Evolutionary conservation across 495 filamentous ascomycete species (phyloP).

Genomic region (Aspergillus leporis): DNA sequence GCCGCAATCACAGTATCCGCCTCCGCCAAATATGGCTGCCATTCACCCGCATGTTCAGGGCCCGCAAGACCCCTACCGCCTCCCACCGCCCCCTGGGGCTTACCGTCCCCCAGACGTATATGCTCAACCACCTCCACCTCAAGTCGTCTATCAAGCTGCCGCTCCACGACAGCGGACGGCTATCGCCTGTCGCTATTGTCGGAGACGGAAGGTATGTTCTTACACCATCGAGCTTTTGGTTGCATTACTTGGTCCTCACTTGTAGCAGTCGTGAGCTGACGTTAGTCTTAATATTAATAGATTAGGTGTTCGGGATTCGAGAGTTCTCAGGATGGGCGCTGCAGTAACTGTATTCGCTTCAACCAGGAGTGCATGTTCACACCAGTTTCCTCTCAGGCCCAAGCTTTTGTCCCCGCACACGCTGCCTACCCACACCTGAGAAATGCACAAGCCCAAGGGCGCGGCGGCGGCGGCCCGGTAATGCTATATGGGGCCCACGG

Average conservation of each 20-base stretch:
- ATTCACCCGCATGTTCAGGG: constrained; percentile 38
- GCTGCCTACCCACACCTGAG: constrained; percentile 65
- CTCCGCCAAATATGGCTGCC: constrained; percentile 41
- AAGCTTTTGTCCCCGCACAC: constrained; percentile 82
- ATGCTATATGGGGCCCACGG: constrained; percentile 75
- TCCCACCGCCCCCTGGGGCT: constrained; percentile 41
- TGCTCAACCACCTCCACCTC: constrained; percentile 42
- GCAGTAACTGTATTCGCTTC: constrained; percentile 78
- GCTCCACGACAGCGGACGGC: constrained; percentile 79
- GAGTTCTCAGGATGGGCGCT: constrained; percentile 71
- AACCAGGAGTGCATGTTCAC: constrained; percentile 87
- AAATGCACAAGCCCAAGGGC: constrained; percentile 44
- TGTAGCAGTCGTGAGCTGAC: constrained; percentile 14
- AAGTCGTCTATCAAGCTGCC: constrained; percentile 62
- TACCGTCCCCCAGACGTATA: constrained; percentile 49
- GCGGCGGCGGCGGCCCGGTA: constrained; percentile 43
- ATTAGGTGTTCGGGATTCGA: constrained; percentile 87
- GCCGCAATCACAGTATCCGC: constrained; percentile 35
- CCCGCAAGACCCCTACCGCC: constrained; percentile 41
- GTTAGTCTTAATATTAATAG: constrained; percentile 37
- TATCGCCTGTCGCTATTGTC: constrained; percentile 83
- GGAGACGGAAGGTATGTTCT: constrained; percentile 71
- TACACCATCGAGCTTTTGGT: background rate
- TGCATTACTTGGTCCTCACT: background rate
- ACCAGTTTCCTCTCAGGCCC: constrained; percentile 77